A percentile compares a stretch with the other conserved stretches of the same genome.
Evolutionary conservation across 805 yeast species (phyloP).

Genomic region (Spathaspora girioi): DNA sequence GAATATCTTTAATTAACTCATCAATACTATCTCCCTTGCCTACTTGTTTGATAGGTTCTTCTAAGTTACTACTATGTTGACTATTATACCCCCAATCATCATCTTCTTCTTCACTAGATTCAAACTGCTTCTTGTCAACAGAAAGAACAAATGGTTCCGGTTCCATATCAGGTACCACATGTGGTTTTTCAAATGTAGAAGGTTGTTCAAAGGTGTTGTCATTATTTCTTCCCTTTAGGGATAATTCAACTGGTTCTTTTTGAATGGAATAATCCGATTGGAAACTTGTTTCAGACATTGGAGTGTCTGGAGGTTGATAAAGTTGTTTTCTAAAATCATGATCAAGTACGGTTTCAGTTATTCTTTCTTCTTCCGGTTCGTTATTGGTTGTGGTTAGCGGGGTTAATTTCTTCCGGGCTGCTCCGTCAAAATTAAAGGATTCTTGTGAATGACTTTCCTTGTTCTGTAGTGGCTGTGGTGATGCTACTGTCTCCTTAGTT

Average conservation of each 20-base stretch:
- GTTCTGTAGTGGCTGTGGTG: background rate
- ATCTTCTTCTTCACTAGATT: slow-evolving; percentile 14
- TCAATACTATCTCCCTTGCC: slow-evolving; percentile 22
- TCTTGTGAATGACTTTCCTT: background rate
- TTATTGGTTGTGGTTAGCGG: background rate
- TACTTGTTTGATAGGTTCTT: background rate
- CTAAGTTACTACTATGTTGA: slow-evolving; percentile 1
- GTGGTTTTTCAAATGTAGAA: background rate
- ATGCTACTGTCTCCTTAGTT: background rate
- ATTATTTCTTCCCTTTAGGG: slow-evolving; percentile 12
- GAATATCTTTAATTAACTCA: slow-evolving; percentile 33
- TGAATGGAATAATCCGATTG: slow-evolving; percentile 41
- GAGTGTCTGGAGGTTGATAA: slow-evolving; percentile 25
- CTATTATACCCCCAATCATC: slow-evolving; percentile 7
- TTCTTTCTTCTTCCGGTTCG: background rate
- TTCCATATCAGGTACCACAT: background rate
- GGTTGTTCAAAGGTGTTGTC: background rate
- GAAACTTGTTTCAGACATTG: slow-evolving; percentile 32
- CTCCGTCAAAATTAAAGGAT: background rate
- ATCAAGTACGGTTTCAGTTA: background rate
- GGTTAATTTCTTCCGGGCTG: background rate
- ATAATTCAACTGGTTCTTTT: slow-evolving; percentile 28
- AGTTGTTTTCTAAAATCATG: background rate
- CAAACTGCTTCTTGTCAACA: slow-evolving; percentile 23
- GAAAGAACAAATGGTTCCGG: slow-evolving; percentile 27